A percentile compares a stretch with the other conserved stretches of the same genome.
Evolutionary conservation across 2,329 filamentous ascomycete species (phyloP).

Genomic region (Rhynchosporium secalis): DNA sequence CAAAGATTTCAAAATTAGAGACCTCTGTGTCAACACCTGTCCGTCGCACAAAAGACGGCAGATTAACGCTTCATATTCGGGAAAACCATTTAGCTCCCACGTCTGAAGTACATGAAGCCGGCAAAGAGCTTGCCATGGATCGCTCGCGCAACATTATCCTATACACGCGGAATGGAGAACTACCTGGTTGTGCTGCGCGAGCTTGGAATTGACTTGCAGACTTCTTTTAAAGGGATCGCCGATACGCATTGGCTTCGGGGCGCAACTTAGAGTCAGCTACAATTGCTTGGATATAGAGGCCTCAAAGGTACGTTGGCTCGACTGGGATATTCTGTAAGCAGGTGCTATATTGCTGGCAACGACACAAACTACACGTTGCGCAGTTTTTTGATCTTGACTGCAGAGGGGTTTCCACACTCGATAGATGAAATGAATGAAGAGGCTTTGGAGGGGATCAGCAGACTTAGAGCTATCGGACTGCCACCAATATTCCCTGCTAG

Average conservation of each 20-base stretch:
- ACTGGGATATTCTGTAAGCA: not conserved
- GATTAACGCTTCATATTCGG: not conserved
- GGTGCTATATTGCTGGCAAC: constrained; percentile 2
- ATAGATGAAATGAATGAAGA: not conserved
- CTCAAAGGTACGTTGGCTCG: not conserved
- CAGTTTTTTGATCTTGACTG: not conserved
- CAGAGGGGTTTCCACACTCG: not conserved
- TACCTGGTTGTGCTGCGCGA: not conserved
- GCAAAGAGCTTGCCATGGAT: not conserved
- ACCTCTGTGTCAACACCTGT: not conserved
- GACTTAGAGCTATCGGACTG: too few species aligned
- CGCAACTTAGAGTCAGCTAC: not conserved
- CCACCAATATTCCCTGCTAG: too few species aligned
- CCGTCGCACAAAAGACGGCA: not conserved
- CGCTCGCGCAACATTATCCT: not conserved
- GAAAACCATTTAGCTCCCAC: not conserved
- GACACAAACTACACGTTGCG: constrained; percentile 4
- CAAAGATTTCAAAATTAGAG: not conserved
- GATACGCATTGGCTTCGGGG: not conserved
- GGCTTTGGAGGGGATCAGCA: too few species aligned
- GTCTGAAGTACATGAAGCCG: not conserved
- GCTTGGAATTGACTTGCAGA: not conserved
- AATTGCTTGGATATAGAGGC: not conserved
- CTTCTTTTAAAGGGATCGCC: not conserved
- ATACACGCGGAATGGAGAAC: not conserved